phyloP scores from a whole-genome alignment of 176 grass and related monocot genomes.

The Areca catechu region DNA sequence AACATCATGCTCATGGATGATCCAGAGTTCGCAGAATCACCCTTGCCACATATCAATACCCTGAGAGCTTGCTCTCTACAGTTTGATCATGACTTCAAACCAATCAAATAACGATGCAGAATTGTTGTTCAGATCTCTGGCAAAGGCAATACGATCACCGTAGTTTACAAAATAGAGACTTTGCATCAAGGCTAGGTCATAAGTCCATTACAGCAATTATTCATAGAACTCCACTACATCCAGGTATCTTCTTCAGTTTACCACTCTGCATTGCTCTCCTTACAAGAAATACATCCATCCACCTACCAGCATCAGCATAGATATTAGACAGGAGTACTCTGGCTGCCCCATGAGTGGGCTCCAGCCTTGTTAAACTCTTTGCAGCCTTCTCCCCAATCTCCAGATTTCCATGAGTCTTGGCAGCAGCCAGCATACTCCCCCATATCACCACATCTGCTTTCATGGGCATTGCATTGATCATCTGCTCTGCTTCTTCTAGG shows the following conservation, averaged over 20 bases:
- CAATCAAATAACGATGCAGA: too few species aligned
- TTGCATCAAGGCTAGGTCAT: too few species aligned
- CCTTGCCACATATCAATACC: too few species aligned
- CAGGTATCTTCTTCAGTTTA: constrained; percentile 26
- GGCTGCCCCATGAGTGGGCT: constrained; percentile 40
- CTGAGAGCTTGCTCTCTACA: too few species aligned
- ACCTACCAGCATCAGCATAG: constrained; percentile 38
- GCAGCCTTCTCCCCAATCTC: constrained; percentile 50
- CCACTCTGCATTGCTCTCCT: constrained; percentile 39
- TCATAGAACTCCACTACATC: constrained; percentile 39
- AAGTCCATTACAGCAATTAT: too few species aligned
- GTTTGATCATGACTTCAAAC: too few species aligned
- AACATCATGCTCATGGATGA: too few species aligned
- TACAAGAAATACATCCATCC: constrained; percentile 28
- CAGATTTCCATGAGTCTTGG: constrained; percentile 49
- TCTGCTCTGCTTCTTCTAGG: constrained; percentile 51
- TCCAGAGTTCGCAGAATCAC: too few species aligned
- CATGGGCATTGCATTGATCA: constrained; percentile 59
- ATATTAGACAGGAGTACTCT: constrained; percentile 49
- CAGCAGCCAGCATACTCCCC: constrained; percentile 56
- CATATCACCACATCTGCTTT: constrained; percentile 69
- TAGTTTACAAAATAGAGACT: too few species aligned
- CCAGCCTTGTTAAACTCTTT: constrained; percentile 38
- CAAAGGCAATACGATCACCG: too few species aligned
- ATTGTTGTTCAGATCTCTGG: too few species aligned